Evolutionary conservation across 177 flowering plant species (phyloP).

Genomic region (Vitis hybrid): DNA sequence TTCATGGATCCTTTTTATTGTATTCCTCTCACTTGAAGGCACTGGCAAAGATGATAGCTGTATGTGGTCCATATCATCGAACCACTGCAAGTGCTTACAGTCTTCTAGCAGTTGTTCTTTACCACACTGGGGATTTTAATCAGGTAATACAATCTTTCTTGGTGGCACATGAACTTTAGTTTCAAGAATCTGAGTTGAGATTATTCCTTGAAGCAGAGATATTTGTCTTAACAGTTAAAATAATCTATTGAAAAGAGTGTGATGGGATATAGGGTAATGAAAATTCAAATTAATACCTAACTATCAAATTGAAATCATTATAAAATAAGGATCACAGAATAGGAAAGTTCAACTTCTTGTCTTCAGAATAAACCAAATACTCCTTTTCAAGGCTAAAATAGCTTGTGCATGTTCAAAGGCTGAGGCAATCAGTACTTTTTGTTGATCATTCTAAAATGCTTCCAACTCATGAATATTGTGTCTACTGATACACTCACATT

Average conservation of each 20-base stretch:
- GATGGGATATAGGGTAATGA: too few relatives aligned
- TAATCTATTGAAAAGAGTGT: background rate
- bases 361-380: too few relatives aligned
- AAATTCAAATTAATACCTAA: background rate
- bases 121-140: constrained; percentile 94
- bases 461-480: too few relatives aligned
- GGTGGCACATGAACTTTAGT: background rate
- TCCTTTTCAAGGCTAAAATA: too few relatives aligned
- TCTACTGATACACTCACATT: too few relatives aligned
- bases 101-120: constrained; percentile 92
- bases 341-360: background rate
- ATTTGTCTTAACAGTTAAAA: background rate
- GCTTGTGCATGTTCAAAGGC: too few relatives aligned
- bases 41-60: constrained; percentile 80
- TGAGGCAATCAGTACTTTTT: too few relatives aligned
- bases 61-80: constrained; percentile 93
- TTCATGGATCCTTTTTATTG: background rate
- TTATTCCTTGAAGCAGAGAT: background rate
- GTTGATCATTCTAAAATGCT: too few relatives aligned
- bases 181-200: background rate
- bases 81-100: constrained; percentile 92
- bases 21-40: constrained; percentile 50
- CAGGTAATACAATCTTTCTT: constrained; percentile 54
- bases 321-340: background rate
- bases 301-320: background rate